phyloP scores from a whole-genome alignment of 257 asterid species.

The Capsicum baccatum region DNA sequence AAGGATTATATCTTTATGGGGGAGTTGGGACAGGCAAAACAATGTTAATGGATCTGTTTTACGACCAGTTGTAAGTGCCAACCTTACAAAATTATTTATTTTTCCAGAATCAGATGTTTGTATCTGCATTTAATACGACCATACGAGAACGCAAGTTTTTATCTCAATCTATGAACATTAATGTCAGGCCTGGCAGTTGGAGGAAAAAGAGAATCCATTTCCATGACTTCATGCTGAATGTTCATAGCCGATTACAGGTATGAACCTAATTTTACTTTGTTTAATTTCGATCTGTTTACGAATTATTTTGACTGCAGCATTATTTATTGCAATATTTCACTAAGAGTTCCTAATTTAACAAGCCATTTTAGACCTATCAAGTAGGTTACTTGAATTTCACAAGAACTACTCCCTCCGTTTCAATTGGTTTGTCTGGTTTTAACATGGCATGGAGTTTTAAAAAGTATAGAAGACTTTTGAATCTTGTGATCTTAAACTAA shows the following conservation, averaged over 20 bases:
- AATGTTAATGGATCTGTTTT: slow-evolving; percentile 94
- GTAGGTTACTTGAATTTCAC: neutral
- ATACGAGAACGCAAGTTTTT: neutral
- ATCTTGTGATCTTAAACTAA: too few relatives aligned
- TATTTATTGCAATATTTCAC: neutral
- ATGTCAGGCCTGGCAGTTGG: slow-evolving; percentile 78
- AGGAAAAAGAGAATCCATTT: slow-evolving; percentile 96
- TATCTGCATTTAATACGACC: neutral
- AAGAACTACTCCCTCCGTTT: neutral
- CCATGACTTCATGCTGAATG: slow-evolving; percentile 92
- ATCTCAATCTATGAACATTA: slow-evolving; percentile 6
- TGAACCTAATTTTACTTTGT: slow-evolving; percentile 11
- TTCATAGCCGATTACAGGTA: slow-evolving; percentile 93
- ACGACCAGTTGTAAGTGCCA: slow-evolving; percentile 64
- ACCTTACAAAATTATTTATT: neutral
- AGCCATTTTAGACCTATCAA: neutral
- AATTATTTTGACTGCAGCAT: neutral
- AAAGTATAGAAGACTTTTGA: too few relatives aligned
- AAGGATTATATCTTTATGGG: slow-evolving; percentile 93
- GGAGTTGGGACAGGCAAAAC: slow-evolving; percentile 99
- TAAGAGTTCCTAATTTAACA: neutral
- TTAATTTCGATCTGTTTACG: neutral
- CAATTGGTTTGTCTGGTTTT: too few relatives aligned
- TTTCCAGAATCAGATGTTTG: slow-evolving; percentile 2
- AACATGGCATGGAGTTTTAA: too few relatives aligned